Evolutionary conservation across 768 basidiomycete genomes (phyloP).

Genomic region (Kwoniella sp.): DNA sequence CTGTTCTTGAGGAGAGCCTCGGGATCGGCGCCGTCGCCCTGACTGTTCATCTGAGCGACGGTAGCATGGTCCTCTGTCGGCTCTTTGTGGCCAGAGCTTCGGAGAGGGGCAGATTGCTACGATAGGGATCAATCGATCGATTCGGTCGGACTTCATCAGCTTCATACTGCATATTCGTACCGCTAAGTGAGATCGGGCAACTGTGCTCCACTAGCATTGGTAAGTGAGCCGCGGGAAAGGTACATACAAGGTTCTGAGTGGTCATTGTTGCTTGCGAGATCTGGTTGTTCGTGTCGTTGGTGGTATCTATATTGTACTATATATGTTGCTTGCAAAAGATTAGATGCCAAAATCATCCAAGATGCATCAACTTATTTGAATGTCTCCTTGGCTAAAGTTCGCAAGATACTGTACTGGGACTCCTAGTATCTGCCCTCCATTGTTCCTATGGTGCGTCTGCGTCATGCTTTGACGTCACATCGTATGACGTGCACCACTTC

Average conservation of each 20-base stretch:
- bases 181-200: neutral
- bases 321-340: no score
- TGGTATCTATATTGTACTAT: no score
- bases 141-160: neutral
- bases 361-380: no score
- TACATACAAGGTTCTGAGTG: slow-evolving; percentile 22
- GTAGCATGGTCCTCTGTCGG: slow-evolving; percentile 33
- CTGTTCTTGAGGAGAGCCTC: slow-evolving; percentile 32
- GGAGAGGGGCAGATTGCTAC: slow-evolving; percentile 27
- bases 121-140: neutral
- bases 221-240: neutral
- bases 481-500: neutral
- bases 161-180: no score
- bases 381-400: no score
- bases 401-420: no score
- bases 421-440: no score
- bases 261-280: slow-evolving; percentile 12
- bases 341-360: no score
- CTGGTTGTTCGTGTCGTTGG: neutral
- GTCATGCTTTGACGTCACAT: neutral
- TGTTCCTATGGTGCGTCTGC: neutral
- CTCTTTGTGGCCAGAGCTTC: slow-evolving; percentile 38
- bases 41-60: slow-evolving; percentile 19
- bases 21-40: slow-evolving; percentile 34
- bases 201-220: no score